Evolutionary conservation across 371 early-diverging fungal genomes (phyloP), one percentile per base, ranked within the genome.

Genomic region (Mortierella sp.): DNA sequence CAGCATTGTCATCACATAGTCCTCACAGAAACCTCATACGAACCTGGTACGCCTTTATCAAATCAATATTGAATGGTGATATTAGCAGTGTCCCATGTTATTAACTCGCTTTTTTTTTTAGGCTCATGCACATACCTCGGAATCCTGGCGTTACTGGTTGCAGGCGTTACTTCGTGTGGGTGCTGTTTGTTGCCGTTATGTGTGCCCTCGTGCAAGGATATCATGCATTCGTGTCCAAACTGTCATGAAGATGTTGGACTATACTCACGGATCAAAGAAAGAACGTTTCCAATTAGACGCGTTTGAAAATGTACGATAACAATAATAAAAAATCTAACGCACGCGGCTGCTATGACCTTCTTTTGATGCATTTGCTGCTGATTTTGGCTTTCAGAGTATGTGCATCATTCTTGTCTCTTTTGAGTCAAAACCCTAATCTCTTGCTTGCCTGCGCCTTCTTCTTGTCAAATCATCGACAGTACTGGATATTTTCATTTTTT

Each of bases 201-300:
- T 35, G 18, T 77, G 49, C 68, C 78, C 49, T 69, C 73, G 28
- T 64, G 66, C 54, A 77, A 77, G 57, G 78, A 77, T 28, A 62
- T 77, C 22, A 66, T 77, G 78, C 73, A 77, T 45, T 72, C 78
- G 39, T 77, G 78, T 62, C 78, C 78, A 26, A 72, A 64, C 73
- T 72, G 78, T 30, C 65, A 69, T 14, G 73, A 68, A 24, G 78
- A 77, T 24, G 65, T 77, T 57, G 78, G 78, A 16, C 63, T 77
- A 0, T 77, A 72, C 24, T 68, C 69, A 2, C 59, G 78, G 14
- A 54, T 72, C 26, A 75, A 75, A 54, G 70, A 66, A 28, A 66
- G 26, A 22, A 75, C 76, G 8, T 70, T 62, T 22, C 70, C 67
- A 14, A 59, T 66, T 43, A 39, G 58, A 32, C 32, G 64, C 4